A percentile compares a stretch with the other conserved stretches of the same genome.
Conservation (phyloP, 2,329 filamentous ascomycete species). For the Orbilia quercus region DNA sequence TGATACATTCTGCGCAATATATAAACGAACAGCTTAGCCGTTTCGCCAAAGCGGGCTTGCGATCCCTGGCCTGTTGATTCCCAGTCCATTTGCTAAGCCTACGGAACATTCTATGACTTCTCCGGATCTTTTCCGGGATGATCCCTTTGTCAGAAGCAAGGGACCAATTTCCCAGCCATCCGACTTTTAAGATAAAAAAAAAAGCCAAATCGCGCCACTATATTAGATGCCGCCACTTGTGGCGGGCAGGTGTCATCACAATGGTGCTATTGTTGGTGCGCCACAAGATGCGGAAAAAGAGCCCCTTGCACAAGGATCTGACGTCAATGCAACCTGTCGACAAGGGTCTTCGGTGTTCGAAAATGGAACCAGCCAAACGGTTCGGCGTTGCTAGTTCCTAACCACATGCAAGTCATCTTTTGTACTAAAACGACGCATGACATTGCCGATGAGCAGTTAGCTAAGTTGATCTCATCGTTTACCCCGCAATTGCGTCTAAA, state of each 20-base stretch:
- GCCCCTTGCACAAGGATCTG: constrained; percentile 12
- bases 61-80: constrained; percentile 2
- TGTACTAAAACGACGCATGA: not conserved
- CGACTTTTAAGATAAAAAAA: no score
- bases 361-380: not conserved
- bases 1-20: constrained; percentile 22
- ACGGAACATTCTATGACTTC: constrained; percentile 42
- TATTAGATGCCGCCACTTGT: no score
- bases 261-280: no score
- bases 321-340: constrained; percentile 5
- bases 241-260: no score
- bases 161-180: constrained; percentile 18
- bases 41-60: constrained; percentile 1
- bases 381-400: constrained; percentile 1
- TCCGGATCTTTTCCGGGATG: constrained; percentile 34
- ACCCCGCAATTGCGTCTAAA: not conserved
- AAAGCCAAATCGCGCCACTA: not conserved
- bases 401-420: constrained; percentile 11
- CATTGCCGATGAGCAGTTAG: not conserved
- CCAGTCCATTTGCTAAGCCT: not conserved
- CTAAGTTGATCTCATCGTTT: not conserved
- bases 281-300: no score
- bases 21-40: constrained; percentile 20
- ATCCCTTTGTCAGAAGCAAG: constrained; percentile 13
- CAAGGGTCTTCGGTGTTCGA: constrained; percentile 18